Conservation (phyloP, 805 yeast genomes). For the Dipodascus albidus region DNA sequence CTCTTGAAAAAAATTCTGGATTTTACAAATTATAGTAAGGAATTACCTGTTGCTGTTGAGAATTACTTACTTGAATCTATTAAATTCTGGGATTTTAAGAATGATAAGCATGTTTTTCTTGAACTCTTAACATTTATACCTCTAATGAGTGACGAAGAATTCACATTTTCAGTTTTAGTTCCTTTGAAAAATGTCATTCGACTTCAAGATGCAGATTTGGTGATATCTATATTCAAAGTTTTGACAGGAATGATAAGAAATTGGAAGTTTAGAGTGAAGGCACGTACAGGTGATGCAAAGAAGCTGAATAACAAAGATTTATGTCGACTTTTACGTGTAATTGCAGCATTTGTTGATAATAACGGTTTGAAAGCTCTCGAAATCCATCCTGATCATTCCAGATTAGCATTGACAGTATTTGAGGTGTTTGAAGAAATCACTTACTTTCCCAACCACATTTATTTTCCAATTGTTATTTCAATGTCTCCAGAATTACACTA, state of each 20-base stretch:
- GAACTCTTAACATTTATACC: slow-evolving; percentile 8
- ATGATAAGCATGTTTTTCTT: slow-evolving; percentile 3
- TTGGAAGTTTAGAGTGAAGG: slow-evolving; percentile 5
- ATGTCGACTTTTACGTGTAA: slow-evolving; percentile 1
- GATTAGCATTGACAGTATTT: slow-evolving; percentile 1
- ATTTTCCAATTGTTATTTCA: not conserved
- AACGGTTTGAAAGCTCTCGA: slow-evolving; percentile 7
- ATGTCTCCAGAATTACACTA: not conserved
- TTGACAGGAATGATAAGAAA: slow-evolving; percentile 2
- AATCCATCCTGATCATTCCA: slow-evolving; percentile 2
- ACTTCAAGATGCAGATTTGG: not conserved
- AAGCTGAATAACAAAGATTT: slow-evolving; percentile 1
- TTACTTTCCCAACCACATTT: not conserved
- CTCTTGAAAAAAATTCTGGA: slow-evolving; percentile 2
- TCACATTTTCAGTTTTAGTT: slow-evolving; percentile 3
- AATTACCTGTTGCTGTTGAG: slow-evolving; percentile 11
- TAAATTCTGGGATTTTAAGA: slow-evolving; percentile 8
- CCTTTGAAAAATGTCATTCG: slow-evolving; percentile 5
- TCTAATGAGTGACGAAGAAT: slow-evolving; percentile 2
- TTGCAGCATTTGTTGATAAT: slow-evolving; percentile 9
- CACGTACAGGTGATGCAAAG: not conserved
- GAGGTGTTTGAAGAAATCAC: not conserved
- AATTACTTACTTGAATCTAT: slow-evolving; percentile 8
- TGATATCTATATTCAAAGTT: not conserved
- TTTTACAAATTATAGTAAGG: slow-evolving; percentile 9